Evolutionary conservation across 83 land plant genomes (phyloP), one percentile per base, ranked within the genome.

Genomic region (Thuja plicata): DNA sequence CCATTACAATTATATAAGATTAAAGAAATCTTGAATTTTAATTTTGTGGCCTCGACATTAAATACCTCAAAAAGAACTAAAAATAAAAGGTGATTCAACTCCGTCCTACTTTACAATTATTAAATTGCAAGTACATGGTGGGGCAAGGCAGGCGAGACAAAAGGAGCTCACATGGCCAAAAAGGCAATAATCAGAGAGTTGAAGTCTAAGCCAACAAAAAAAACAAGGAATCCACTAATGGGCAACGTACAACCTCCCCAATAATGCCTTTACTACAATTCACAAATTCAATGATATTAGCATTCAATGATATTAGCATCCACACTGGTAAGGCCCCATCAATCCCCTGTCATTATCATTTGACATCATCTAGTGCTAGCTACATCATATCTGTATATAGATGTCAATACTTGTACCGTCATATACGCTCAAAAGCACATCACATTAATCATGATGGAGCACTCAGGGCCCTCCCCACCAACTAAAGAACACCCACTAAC

Each of bases 401-500:
- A 74, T 32, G n/a, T 74, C 34, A 3, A 74, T 74, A 34, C 13
- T 34, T 34, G 77, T 73, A 10, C n/a, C 0, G 21, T n/a, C 8
- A 70, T 70, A n/a, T 73, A 30, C 16, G 3, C 38, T 74, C 37
- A 74, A 74, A 74, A 74, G 78, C 78, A 74, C 10, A 74, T 74
- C 78, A 74, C 13, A 74, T 32, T 74, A 34, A 74, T 34, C 78
- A 34, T 74, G 37, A 34, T 34, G 0, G 17, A 74, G 17, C 13
- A 74, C 78, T 1, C 12, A 16, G 32, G 78, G 38, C 78, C 78
- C 78, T 74, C 2, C 78, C 12, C 15, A 74, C 38, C 78, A 32
- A 74, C 78, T 74, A 74, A 74, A 74, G 78, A 11, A 74, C 34
- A 74, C 78, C 78, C 78, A 74, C 78, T 32, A 12, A 74, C 78